phyloP scores from a whole-genome alignment of 163 green algal genomes.

The Scenedesmus sp. region DNA sequence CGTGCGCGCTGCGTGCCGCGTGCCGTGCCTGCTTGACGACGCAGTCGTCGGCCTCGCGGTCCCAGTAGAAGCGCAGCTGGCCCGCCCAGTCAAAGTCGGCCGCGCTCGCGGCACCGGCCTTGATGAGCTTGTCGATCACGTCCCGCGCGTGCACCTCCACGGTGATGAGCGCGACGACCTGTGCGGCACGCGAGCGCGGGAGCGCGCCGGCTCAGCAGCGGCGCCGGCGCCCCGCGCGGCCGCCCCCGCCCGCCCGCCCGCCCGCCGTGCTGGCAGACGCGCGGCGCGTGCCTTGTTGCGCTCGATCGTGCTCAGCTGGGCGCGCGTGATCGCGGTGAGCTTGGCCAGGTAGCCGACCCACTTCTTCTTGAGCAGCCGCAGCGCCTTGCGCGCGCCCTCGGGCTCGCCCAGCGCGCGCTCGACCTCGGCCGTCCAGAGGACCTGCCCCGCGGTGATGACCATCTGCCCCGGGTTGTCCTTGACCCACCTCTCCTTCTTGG shows the following conservation, averaged over 20 bases:
- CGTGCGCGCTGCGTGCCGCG: no score
- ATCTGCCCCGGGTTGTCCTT: constrained; percentile 87
- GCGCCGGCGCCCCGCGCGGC: background rate
- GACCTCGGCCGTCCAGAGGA: constrained; percentile 89
- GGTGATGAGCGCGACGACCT: constrained; percentile 78
- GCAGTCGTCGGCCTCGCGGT: constrained; percentile 83
- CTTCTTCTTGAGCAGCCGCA: constrained; percentile 86
- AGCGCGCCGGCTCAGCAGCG: no score
- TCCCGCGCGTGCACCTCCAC: constrained; percentile 91
- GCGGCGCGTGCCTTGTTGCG: constrained; percentile 71
- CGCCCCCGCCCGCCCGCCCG: background rate
- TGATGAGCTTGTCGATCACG: constrained; percentile 87
- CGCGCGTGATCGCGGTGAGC: constrained; percentile 81
- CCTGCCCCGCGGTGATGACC: constrained; percentile 88
- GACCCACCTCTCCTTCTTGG: constrained; percentile 92
- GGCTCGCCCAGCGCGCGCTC: constrained; percentile 80
- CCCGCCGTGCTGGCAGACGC: background rate
- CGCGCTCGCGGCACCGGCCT: constrained; percentile 65
- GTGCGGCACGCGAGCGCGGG: background rate
- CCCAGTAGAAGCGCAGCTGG: constrained; percentile 93
- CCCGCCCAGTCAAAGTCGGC: constrained; percentile 92
- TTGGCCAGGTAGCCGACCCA: constrained; percentile 89
- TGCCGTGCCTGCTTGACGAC: no score
- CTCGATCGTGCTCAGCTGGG: constrained; percentile 82
- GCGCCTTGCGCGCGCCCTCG: constrained; percentile 66